Percentiles rank a stretch among this genome's conserved stretches.
Conservation (phyloP, 2,329 filamentous ascomycete species). For the Nigrograna mackinnonii region DNA sequence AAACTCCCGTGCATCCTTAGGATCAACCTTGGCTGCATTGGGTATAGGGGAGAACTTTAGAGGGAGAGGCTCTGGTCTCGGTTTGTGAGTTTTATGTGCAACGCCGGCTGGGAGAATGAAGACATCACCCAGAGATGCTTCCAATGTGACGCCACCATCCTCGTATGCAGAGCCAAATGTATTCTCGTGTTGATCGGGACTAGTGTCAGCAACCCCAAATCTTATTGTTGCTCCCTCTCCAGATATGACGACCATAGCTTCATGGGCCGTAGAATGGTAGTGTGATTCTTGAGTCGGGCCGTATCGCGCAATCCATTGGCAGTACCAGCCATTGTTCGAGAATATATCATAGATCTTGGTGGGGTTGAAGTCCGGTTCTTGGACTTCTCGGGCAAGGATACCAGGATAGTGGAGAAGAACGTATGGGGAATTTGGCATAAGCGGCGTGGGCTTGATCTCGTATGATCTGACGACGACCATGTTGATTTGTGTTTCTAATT, state of each 20-base stretch:
- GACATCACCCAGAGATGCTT: conserved; percentile 58
- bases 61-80: conserved; percentile 37
- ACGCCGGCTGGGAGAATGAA: conserved; percentile 62
- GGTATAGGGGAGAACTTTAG: conserved; percentile 6
- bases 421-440: conserved; percentile 47
- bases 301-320: conserved; percentile 63
- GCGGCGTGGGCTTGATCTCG: conserved; percentile 22
- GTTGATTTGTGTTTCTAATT: conserved; percentile 5
- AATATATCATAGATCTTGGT: conserved; percentile 50
- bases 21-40: conserved; percentile 5
- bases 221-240: conserved; percentile 56
- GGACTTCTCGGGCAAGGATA: conserved; percentile 34
- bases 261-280: conserved; percentile 61
- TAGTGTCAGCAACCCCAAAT: conserved; percentile 58
- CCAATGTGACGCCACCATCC: conserved; percentile 53
- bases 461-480: conserved; percentile 23
- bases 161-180: conserved; percentile 48
- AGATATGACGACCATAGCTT: conserved; percentile 61
- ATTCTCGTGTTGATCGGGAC: conserved; percentile 41
- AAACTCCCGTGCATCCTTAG: conserved; percentile 34
- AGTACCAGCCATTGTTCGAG: conserved; percentile 54
- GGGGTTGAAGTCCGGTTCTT: conserved; percentile 23
- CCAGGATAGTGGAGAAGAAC: conserved; percentile 59
- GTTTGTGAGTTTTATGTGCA: conserved; percentile 58
- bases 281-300: conserved; percentile 58